These are phyloP conservation scores for Pythium brachiatum DNA, from an alignment of 352 stramenopile genomes.

Conservation along the genomic window DNA sequence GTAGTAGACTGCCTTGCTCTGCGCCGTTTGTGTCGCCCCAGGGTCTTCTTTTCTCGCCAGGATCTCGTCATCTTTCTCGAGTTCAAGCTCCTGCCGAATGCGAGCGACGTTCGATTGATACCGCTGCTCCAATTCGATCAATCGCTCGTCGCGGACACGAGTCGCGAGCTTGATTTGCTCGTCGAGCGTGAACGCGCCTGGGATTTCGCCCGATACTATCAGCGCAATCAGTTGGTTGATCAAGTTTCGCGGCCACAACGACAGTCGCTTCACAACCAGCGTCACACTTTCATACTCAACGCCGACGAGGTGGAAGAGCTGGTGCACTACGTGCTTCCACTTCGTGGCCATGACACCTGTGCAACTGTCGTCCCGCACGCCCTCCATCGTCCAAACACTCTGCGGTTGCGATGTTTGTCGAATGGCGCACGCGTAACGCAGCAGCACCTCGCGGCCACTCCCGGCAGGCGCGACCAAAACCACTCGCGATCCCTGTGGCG, in stretches of 20 bases:
- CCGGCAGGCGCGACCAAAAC: conserved; percentile 32
- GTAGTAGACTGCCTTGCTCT: conserved; percentile 36
- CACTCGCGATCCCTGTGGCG: conserved; percentile 34
- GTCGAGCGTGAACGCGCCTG: conserved; percentile 51
- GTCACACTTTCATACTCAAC: conserved; percentile 56
- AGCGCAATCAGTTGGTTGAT: conserved; percentile 48
- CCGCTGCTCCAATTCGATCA: conserved; percentile 48
- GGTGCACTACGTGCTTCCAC: conserved; percentile 43
- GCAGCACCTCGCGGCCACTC: conserved; percentile 36
- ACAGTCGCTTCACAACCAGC: conserved; percentile 48
- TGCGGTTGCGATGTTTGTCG: conserved; percentile 22
- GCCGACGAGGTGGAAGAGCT: conserved; percentile 54
- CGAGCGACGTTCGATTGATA: conserved; percentile 31
- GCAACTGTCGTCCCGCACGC: conserved; percentile 16
- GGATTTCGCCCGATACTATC: conserved; percentile 57
- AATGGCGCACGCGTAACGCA: conserved; percentile 35
- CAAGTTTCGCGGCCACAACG: conserved; percentile 34
- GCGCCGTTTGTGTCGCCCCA: conserved; percentile 2
- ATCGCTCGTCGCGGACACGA: conserved; percentile 55
- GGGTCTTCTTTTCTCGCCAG: conserved; percentile 10
- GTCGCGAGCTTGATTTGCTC: conserved; percentile 67
- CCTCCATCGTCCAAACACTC: conserved; percentile 30
- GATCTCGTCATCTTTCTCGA: conserved; percentile 35
- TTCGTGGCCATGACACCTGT: conserved; percentile 17
- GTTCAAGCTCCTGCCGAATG: conserved; percentile 33